phyloP scores from a whole-genome alignment of 352 stramenopile species.

The Phytopythium oedochilum region DNA sequence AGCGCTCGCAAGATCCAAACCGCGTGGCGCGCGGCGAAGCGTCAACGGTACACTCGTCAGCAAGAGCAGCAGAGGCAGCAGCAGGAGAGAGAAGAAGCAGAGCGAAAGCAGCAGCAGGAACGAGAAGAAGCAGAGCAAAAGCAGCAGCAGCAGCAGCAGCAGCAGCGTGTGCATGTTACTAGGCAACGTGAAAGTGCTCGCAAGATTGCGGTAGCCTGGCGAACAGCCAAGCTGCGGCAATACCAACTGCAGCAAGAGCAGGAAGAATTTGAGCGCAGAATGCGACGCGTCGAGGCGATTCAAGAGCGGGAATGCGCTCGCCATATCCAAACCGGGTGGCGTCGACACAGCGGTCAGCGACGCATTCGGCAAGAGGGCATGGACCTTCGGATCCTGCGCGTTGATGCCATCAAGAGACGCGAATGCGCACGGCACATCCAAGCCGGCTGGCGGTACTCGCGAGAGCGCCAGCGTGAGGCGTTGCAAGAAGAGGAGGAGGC shows the following conservation, averaged over 20 bases:
- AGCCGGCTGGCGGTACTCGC: background rate
- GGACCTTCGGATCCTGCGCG: background rate
- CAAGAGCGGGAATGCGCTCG: slow-evolving; percentile 1
- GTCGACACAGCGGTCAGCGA: slow-evolving; percentile 12
- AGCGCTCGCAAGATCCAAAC: background rate
- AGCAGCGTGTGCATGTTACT: background rate
- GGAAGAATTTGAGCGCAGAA: background rate
- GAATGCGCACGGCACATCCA: background rate
- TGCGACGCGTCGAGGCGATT: background rate
- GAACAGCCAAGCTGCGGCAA: background rate
- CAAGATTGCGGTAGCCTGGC: background rate
- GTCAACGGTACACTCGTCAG: background rate
- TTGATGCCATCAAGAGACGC: background rate
- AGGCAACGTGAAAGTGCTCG: background rate
- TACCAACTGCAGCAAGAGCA: background rate
- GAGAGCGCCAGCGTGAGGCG: background rate
- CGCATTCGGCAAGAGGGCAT: background rate
- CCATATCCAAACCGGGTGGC: slow-evolving; percentile 9
- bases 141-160: background rate
- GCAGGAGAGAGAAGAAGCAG: background rate
- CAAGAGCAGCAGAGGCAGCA: background rate
- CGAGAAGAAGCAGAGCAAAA: too few species aligned
- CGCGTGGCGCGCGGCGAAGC: background rate
- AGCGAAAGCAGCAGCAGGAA: background rate
- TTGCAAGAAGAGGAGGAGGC: background rate